Evolutionary conservation across 1,284 basidiomycete genomes (phyloP), one percentile per base, ranked within the genome.

Genomic region (Austropuccinia psidii): DNA sequence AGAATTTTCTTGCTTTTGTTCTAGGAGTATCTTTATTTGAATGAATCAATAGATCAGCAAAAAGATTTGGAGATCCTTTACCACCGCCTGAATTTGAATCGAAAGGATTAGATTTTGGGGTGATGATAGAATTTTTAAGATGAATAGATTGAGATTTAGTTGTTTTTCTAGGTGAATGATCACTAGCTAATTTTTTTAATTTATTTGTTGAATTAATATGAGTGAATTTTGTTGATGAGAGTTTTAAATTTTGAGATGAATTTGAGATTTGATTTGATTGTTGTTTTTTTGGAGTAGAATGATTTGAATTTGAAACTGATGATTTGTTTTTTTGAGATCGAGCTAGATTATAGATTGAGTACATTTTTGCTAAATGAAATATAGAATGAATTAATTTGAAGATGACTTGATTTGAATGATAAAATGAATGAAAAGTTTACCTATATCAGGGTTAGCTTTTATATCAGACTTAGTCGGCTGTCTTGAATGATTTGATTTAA

Each of bases 371-470:
- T 73, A 62, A 27, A 35, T 13, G 13, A 19, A 60, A 43, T n/a
- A 24, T 4, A 17, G 39, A 13, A 11, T 41, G 62, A 17, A 29
- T 27, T 5, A 33, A 65, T 11, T 19, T 45, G 11, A n/a, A 45
- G 11, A 45, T 45, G 43, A 45, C 11, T n/a, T 11, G 43, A 8
- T 5, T 21, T 17, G 19, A 41, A 45, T 5, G 27, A 27, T 50
- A 13, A 37, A 66, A 29, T 1, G n/a, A 37, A 37, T 5, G 9
- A 52, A 19, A 0, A 37, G 3, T 31, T 6, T 52, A 66, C 72
- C 72, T 17, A 73, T 73, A 37, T 73, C 62, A 47, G 62, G 52
- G 52, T 73, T 73, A 33, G 41, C 33, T 66, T 73, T 73, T 37
- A 73, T 73, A 58, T 73, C 72, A 24, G 72, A 47, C 41, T 73